Evolutionary conservation across 306 rosid species (phyloP).

Genomic region (Argentina anserina): DNA sequence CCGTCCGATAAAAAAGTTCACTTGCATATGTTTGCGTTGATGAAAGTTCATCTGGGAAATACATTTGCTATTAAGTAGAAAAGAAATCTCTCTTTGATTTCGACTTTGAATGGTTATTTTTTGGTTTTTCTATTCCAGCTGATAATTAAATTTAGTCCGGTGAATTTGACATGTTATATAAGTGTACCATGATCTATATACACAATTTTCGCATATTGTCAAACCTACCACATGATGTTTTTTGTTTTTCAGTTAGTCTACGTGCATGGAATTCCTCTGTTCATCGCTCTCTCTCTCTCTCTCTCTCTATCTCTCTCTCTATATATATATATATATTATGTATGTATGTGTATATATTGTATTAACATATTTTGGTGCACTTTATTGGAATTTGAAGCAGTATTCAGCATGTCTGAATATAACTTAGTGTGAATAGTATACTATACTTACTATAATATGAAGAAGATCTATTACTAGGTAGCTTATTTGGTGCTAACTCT

Average conservation of each 20-base stretch:
- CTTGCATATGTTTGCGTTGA: not conserved
- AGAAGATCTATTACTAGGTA: not conserved
- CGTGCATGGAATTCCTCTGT: not conserved
- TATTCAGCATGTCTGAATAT: not conserved
- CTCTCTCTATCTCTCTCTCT: not conserved
- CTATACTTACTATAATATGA: not conserved
- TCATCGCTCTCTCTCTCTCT: not conserved
- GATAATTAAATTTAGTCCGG: not conserved
- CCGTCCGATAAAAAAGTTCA: too few species aligned
- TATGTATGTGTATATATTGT: too few species aligned
- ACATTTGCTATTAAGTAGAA: not conserved
- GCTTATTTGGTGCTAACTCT: not conserved
- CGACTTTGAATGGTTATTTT: not conserved
- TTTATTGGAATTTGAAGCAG: too few species aligned
- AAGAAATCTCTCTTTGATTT: not conserved
- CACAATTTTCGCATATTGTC: not conserved
- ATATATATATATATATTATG: not conserved
- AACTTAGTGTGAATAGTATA: not conserved
- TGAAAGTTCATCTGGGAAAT: not conserved
- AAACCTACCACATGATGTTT: not conserved
- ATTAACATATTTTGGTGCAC: not conserved
- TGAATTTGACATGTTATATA: constrained; percentile 4
- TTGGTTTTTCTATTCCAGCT: not conserved
- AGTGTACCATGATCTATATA: not conserved
- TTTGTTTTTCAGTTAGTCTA: not conserved